phyloP scores from a whole-genome alignment of 1,284 basidiomycete genomes.

The Tilletiaria anomala region DNA sequence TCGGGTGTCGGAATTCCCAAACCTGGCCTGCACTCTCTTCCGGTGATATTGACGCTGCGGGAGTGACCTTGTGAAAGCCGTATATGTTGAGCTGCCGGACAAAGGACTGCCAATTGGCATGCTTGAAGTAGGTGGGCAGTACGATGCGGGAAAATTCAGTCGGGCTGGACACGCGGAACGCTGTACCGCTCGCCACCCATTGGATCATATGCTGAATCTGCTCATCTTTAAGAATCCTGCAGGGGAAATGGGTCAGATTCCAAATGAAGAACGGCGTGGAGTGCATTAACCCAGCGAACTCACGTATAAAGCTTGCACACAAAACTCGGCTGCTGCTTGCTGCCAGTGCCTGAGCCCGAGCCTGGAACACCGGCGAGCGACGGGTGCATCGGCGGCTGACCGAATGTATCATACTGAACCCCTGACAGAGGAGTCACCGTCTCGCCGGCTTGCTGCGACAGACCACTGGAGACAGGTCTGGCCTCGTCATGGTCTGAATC shows the following conservation, averaged over 20 bases:
- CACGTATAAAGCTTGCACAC: constrained; percentile 28
- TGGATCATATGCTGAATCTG: constrained; percentile 23
- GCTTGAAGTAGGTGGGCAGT: constrained; percentile 34
- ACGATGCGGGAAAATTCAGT: constrained; percentile 28
- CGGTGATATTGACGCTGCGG: constrained; percentile 22
- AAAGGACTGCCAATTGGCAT: constrained; percentile 35
- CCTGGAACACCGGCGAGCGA: no score
- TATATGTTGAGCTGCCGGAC: constrained; percentile 33
- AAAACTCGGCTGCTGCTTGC: constrained; percentile 32
- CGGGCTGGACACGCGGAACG: constrained; percentile 29
- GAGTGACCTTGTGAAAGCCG: constrained; percentile 35
- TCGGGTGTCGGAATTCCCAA: constrained; percentile 31
- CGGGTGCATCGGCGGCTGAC: not conserved
- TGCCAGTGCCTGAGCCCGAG: no score
- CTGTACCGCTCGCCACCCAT: constrained; percentile 23
- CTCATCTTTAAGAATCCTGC: constrained; percentile 28
- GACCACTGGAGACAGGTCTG: not conserved
- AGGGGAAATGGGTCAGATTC: not conserved
- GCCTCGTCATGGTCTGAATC: not conserved
- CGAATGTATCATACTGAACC: not conserved
- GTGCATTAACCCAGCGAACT: not conserved
- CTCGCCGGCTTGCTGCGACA: not conserved
- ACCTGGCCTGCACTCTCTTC: constrained; percentile 31
- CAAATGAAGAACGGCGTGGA: not conserved
- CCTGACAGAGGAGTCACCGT: not conserved